phyloP scores from a whole-genome alignment of 768 basidiomycete genomes.

The Mycena epipterygia region DNA sequence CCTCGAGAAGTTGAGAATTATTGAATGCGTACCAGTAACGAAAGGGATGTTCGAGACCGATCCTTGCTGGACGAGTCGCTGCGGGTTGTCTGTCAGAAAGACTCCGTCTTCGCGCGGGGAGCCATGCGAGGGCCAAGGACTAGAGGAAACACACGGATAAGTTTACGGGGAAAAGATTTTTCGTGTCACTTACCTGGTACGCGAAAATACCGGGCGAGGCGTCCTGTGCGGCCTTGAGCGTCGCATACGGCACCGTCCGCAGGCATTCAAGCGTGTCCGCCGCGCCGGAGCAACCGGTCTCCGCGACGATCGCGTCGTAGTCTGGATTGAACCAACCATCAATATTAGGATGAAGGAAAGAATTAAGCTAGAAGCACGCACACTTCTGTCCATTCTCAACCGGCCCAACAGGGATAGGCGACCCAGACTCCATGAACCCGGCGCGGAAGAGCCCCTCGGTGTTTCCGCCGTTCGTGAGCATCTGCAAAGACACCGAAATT shows the following conservation, averaged over 20 bases:
- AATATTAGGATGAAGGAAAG: neutral
- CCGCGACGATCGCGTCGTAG: slow-evolving; percentile 57
- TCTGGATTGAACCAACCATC: slow-evolving; percentile 23
- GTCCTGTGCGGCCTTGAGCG: slow-evolving; percentile 56
- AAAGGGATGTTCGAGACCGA: slow-evolving; percentile 38
- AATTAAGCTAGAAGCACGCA: neutral
- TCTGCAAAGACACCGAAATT: slow-evolving; percentile 64
- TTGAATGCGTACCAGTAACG: slow-evolving; percentile 22
- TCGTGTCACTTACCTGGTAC: slow-evolving; percentile 53
- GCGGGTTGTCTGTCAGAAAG: slow-evolving; percentile 55
- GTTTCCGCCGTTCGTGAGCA: slow-evolving; percentile 61
- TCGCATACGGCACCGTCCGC: slow-evolving; percentile 51
- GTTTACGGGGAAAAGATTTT: neutral
- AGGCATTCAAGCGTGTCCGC: slow-evolving; percentile 58
- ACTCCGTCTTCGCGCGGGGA: slow-evolving; percentile 33
- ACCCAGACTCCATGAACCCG: slow-evolving; percentile 66
- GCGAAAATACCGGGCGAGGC: slow-evolving; percentile 53
- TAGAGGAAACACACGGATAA: slow-evolving; percentile 33
- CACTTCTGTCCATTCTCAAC: slow-evolving; percentile 57
- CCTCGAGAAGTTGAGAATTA: neutral
- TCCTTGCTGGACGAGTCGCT: slow-evolving; percentile 59
- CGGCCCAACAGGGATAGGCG: slow-evolving; percentile 59
- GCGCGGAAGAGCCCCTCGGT: slow-evolving; percentile 62
- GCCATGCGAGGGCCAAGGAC: slow-evolving; percentile 62
- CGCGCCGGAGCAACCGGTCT: slow-evolving; percentile 47